A percentile compares a stretch with the other conserved stretches of the same genome.
Conservation (phyloP, 768 basidiomycete genomes). For the Austroboletus festivus region DNA sequence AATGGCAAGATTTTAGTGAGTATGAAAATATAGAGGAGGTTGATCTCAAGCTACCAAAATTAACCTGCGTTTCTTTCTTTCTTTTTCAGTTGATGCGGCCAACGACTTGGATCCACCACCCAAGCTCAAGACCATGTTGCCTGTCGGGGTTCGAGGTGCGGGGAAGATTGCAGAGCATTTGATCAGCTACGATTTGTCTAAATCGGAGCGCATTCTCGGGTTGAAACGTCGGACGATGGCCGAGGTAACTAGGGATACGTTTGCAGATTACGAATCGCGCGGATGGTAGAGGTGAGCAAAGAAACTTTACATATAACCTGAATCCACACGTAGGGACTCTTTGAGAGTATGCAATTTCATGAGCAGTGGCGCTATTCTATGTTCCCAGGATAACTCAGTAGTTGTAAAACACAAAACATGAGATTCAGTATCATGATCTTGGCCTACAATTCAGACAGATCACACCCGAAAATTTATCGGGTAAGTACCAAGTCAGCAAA, state of each 20-base stretch:
- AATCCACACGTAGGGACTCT: too few species aligned
- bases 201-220: slow-evolving; percentile 38
- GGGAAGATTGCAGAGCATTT: slow-evolving; percentile 19
- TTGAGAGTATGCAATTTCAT: too few species aligned
- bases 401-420: too few species aligned
- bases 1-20: slow-evolving; percentile 33
- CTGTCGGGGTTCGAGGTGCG: not conserved
- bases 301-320: too few species aligned
- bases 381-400: too few species aligned
- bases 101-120: slow-evolving; percentile 28
- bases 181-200: slow-evolving; percentile 33
- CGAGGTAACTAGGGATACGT: slow-evolving; percentile 39
- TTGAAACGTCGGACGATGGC: slow-evolving; percentile 34
- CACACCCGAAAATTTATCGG: too few species aligned
- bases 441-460: too few species aligned
- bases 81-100: slow-evolving; percentile 38
- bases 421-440: too few species aligned
- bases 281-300: slow-evolving; percentile 44
- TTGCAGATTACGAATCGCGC: slow-evolving; percentile 42
- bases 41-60: not conserved
- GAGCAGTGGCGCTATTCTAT: too few species aligned
- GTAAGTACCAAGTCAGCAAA: too few species aligned
- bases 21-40: not conserved
- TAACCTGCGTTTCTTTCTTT: not conserved
- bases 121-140: not conserved